A percentile compares a stretch with the other conserved stretches of the same genome.
These are phyloP conservation scores for Ilex aquifolium DNA, from an alignment of 257 asterid genomes.

Conservation along the genomic window DNA sequence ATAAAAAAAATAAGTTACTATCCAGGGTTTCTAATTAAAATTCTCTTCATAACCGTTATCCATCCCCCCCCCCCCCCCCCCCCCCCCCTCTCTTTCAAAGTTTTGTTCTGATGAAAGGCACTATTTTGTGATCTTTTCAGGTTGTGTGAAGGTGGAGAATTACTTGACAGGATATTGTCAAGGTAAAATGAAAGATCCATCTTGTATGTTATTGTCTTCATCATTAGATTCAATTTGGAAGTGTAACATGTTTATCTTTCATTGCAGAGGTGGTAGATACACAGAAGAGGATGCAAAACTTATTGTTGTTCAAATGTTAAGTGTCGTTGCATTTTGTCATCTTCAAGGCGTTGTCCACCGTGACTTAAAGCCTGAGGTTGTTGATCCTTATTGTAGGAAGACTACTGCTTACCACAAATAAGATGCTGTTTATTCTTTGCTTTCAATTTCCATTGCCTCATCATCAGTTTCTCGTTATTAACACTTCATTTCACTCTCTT, in stretches of 20 bases:
- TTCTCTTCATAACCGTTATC: too few relatives aligned
- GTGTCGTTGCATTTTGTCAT: constrained; percentile 94
- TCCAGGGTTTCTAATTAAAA: too few relatives aligned
- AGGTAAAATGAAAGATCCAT: constrained; percentile 43
- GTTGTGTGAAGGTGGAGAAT: constrained; percentile 64
- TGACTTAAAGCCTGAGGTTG: constrained; percentile 95
- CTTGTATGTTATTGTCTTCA: constrained; percentile 8
- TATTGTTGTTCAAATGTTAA: constrained; percentile 79
- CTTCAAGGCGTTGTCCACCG: constrained; percentile 99
- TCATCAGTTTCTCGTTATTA: constrained; percentile 8
- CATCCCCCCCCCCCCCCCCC: too few relatives aligned
- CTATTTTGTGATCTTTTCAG: constrained; percentile 34
- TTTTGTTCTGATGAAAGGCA: constrained; percentile 1
- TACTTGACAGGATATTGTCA: constrained; percentile 22
- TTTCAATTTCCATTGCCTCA: constrained; percentile 9
- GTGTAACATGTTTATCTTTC: constrained; percentile 18
- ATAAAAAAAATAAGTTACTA: too few relatives aligned
- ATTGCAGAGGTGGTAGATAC: constrained; percentile 90
- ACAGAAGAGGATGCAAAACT: constrained; percentile 90
- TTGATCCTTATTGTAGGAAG: neutral
- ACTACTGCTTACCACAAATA: too few relatives aligned
- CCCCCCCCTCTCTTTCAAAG: neutral
- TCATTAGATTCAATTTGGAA: constrained; percentile 23
- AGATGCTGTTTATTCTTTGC: neutral
- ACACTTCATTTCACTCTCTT: constrained; percentile 16